These are phyloP conservation scores for Zygosaccharomyces bisporus DNA, from an alignment of 805 yeast genomes.

Conservation along the genomic window DNA sequence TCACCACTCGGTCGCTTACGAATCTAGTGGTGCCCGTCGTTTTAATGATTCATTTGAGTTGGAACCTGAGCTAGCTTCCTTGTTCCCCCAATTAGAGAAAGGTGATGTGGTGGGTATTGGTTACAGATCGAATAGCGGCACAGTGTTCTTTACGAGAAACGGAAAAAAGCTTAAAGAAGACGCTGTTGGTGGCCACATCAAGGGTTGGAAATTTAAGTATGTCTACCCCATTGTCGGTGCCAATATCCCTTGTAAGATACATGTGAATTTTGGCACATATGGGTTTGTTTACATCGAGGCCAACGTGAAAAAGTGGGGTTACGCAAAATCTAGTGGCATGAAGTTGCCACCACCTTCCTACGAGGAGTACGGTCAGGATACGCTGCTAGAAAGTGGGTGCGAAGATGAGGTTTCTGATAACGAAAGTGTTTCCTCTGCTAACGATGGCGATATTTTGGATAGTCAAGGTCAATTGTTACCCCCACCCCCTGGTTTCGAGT, in stretches of 20 bases:
- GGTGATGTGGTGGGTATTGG: constrained; percentile 97
- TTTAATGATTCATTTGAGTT: constrained; percentile 68
- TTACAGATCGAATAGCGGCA: constrained; percentile 73
- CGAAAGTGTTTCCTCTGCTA: constrained; percentile 30
- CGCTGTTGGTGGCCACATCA: constrained; percentile 73
- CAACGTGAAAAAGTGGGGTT: constrained; percentile 92
- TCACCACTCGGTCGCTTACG: constrained; percentile 79
- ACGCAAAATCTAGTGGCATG: constrained; percentile 83
- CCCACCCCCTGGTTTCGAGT: constrained; percentile 40
- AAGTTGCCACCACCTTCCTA: constrained; percentile 94
- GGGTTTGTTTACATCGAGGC: constrained; percentile 91
- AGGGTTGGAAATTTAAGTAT: constrained; percentile 64
- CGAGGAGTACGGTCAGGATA: constrained; percentile 72
- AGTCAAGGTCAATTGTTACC: constrained; percentile 33
- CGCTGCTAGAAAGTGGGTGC: constrained; percentile 61
- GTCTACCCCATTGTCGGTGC: constrained; percentile 90
- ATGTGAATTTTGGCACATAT: constrained; percentile 82
- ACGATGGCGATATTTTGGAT: constrained; percentile 27
- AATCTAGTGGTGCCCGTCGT: constrained; percentile 76
- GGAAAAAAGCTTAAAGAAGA: constrained; percentile 86
- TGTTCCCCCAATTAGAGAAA: constrained; percentile 59
- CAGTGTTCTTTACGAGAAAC: constrained; percentile 89
- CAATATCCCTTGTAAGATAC: constrained; percentile 73
- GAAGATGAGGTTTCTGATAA: constrained; percentile 46
- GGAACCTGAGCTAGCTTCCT: constrained; percentile 42